phyloP scores from a whole-genome alignment of 345 rosid species.

The Salix exigua region DNA sequence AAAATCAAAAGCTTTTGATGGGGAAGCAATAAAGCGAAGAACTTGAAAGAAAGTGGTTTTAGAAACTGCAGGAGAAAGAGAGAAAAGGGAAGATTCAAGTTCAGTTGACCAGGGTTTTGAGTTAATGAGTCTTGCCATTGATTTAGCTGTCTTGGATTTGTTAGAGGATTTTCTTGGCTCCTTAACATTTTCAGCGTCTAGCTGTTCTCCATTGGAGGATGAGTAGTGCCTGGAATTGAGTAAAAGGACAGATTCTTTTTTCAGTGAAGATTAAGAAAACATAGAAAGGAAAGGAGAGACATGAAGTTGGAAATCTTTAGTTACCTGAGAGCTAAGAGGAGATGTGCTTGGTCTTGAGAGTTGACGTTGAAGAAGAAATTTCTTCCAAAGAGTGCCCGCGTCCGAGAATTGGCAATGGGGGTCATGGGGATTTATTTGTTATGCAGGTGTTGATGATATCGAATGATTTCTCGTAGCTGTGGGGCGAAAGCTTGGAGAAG shows the following conservation, averaged over 20 bases:
- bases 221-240: slow-evolving; percentile 1
- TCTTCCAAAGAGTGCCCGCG: not conserved
- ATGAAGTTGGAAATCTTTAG: not conserved
- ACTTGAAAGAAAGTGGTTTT: slow-evolving; percentile 52
- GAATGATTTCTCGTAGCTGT: too few relatives aligned
- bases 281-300: not conserved
- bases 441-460: too few relatives aligned
- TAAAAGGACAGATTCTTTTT: not conserved
- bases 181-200: not conserved
- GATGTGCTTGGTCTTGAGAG: not conserved
- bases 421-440: not conserved
- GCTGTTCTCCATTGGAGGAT: not conserved
- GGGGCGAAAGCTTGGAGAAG: too few relatives aligned
- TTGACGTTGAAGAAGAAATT: not conserved
- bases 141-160: slow-evolving; percentile 45
- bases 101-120: slow-evolving; percentile 52
- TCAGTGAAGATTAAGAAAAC: not conserved
- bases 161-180: slow-evolving; percentile 17
- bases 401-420: not conserved
- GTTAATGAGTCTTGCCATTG: slow-evolving; percentile 54
- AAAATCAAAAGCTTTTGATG: slow-evolving; percentile 57
- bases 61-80: slow-evolving; percentile 44
- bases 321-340: slow-evolving; percentile 4
- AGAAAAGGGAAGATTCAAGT: slow-evolving; percentile 55
- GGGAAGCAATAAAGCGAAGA: slow-evolving; percentile 49